These are phyloP conservation scores for Globisporangium sylvaticum DNA, from an alignment of 352 stramenopile species.

Conservation along the genomic window DNA sequence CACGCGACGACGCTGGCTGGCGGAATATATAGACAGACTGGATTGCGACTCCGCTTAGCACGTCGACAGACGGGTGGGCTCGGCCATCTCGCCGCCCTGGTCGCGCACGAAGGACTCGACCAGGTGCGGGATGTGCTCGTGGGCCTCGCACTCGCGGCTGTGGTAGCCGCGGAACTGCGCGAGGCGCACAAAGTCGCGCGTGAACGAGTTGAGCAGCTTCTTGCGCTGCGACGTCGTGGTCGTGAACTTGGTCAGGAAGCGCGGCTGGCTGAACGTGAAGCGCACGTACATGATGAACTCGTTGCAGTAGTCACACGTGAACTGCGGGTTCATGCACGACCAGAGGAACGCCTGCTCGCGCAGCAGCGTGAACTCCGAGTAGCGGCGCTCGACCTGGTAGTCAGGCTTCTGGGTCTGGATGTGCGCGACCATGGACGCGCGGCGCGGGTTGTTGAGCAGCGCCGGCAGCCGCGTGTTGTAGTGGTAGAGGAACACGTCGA, in stretches of 20 bases:
- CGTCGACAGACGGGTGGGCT: not conserved
- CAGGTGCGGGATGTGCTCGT: constrained; percentile 42
- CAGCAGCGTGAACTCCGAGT: constrained; percentile 7
- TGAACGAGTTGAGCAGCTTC: constrained; percentile 40
- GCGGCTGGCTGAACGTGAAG: constrained; percentile 46
- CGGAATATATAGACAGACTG: not conserved
- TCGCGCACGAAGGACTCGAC: constrained; percentile 39
- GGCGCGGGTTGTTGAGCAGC: not conserved
- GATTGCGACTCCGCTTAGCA: not conserved
- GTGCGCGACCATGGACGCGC: not conserved
- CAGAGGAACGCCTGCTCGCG: constrained; percentile 1
- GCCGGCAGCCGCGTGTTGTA: constrained; percentile 11
- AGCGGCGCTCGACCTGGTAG: constrained; percentile 9
- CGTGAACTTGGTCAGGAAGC: constrained; percentile 35
- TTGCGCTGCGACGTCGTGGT: constrained; percentile 38
- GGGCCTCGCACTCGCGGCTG: constrained; percentile 36
- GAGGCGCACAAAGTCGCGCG: constrained; percentile 45
- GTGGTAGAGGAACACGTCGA: constrained; percentile 12
- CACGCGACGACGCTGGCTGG: not conserved
- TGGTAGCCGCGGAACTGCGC: constrained; percentile 41
- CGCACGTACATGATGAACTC: constrained; percentile 11
- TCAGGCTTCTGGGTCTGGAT: not conserved
- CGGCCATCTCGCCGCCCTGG: not conserved
- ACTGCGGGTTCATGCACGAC: not conserved
- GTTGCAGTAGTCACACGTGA: constrained; percentile 9